Conservation (phyloP, 257 asterid genomes). For the Lycium barbarum region DNA sequence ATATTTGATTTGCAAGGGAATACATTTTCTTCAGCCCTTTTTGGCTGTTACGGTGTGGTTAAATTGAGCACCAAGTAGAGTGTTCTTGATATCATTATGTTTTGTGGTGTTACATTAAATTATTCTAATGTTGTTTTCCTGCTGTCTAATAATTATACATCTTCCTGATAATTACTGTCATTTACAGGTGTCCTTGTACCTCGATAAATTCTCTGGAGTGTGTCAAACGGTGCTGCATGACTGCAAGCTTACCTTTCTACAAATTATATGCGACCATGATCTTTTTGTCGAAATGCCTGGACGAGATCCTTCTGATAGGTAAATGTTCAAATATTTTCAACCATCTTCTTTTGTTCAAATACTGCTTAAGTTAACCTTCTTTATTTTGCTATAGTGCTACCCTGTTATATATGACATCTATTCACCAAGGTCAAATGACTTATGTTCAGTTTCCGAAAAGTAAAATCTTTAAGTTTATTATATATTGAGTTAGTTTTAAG, state of each 20-base stretch:
- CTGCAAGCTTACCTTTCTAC: slow-evolving; percentile 96
- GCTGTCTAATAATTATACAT: not conserved
- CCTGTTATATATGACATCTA: not conserved
- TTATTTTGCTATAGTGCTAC: not conserved
- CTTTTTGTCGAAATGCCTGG: slow-evolving; percentile 99
- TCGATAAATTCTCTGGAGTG: slow-evolving; percentile 97
- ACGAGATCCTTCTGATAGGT: slow-evolving; percentile 99
- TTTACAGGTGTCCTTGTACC: slow-evolving; percentile 92
- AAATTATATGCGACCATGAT: slow-evolving; percentile 96
- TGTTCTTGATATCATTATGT: slow-evolving; percentile 17
- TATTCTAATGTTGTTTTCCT: slow-evolving; percentile 3
- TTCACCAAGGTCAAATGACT: slow-evolving; percentile 15
- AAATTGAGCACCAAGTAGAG: not conserved
- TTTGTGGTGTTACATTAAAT: not conserved
- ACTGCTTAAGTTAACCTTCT: slow-evolving; percentile 29
- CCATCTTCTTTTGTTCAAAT: slow-evolving; percentile 27
- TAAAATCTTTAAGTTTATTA: not conserved
- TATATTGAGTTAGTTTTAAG: not conserved
- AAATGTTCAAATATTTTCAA: slow-evolving; percentile 31
- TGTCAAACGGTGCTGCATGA: slow-evolving; percentile 95
- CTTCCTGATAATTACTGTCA: slow-evolving; percentile 32
- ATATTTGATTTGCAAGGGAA: not conserved
- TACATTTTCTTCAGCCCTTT: slow-evolving; percentile 10
- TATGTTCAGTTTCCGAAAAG: not conserved
- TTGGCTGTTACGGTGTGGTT: not conserved